Evolutionary conservation across 352 stramenopile species (phyloP), one percentile per base, ranked within the genome.

Genomic region (Albugo candida): DNA sequence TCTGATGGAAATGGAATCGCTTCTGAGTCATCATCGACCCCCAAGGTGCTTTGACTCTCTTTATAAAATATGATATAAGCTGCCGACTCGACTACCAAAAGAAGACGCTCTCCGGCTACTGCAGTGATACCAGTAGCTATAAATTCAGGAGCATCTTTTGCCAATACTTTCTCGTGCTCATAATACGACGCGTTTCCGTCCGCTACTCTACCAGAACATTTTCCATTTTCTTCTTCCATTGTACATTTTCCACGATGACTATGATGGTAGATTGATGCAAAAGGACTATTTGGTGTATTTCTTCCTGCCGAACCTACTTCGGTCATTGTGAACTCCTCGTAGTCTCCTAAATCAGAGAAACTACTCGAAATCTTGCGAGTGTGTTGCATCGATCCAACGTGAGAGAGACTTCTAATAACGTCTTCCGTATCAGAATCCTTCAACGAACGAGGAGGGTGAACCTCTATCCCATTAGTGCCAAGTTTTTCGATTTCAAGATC

Each of bases 1-100:
- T 31, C 24, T 31, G 24, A 31, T 31, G 24, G 24, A 8, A 31
- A 31, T 31, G 24, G 24, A 31, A 31, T 31, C 24, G 24, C 5
- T 63, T 62, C 36, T 1, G 12, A 16, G 5, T 50, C 48, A 19
- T 69, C 71, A 19, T 75, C 54, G 24, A 31, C 24, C 24, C 3
- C 24, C 24, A 8, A 31, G 3, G 24, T n/a, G n/a, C n/a, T n/a
- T n/a, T n/a, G 24, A 31, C 24, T 31, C 24, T 31, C 24, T 31
- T 31, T 31, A 63, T 88, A 92, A 40, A 88, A 92, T 36, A 92
- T 86, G 42, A 92, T 92, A 54, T 92, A 92, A 11, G 78, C 73
- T 13, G 63, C 70, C 38, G 80, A 79, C 18, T 88, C 78, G 20
- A 78, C 68, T 42, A 70, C 74, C 48, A 83, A 61, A 4, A 68